These are phyloP conservation scores for Spathaspora gorwiae DNA, from an alignment of 805 yeast genomes.

Conservation along the genomic window DNA sequence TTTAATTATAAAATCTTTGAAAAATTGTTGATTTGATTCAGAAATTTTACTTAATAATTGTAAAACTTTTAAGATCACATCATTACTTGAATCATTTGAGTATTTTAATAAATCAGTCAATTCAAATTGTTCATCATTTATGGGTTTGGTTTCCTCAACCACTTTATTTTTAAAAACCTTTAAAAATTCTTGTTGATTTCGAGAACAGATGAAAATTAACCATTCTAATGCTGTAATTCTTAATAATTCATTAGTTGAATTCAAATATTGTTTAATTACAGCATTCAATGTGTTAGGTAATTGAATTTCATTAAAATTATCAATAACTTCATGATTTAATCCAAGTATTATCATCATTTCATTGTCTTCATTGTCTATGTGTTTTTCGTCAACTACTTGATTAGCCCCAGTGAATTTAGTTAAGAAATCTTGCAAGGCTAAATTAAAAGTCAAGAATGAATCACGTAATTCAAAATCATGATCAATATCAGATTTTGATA, in stretches of 20 bases:
- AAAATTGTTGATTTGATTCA: constrained; percentile 69
- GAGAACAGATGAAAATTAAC: constrained; percentile 76
- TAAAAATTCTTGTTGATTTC: constrained; percentile 41
- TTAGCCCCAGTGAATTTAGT: constrained; percentile 18
- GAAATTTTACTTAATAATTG: constrained; percentile 71
- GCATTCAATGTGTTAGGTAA: constrained; percentile 57
- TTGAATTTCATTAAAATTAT: constrained; percentile 38
- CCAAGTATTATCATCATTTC: constrained; percentile 41
- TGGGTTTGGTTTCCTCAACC: constrained; percentile 4
- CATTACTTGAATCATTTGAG: constrained; percentile 62
- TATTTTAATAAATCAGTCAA: constrained; percentile 77
- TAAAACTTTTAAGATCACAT: constrained; percentile 70
- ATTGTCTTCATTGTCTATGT: constrained; percentile 18
- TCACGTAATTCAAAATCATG: constrained; percentile 35
- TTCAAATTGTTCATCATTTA: constrained; percentile 28
- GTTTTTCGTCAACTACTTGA: constrained; percentile 10
- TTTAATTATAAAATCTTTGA: constrained; percentile 69
- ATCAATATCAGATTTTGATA: constrained; percentile 31
- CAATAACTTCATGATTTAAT: constrained; percentile 34
- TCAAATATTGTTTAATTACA: constrained; percentile 56
- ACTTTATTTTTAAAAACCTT: constrained; percentile 11
- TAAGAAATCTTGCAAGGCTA: constrained; percentile 29
- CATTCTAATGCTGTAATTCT: constrained; percentile 84
- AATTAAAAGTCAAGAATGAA: constrained; percentile 32
- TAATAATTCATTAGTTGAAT: constrained; percentile 60